These are phyloP conservation scores for Leucaena leucocephala DNA, from an alignment of 306 rosid species.

Conservation along the genomic window DNA sequence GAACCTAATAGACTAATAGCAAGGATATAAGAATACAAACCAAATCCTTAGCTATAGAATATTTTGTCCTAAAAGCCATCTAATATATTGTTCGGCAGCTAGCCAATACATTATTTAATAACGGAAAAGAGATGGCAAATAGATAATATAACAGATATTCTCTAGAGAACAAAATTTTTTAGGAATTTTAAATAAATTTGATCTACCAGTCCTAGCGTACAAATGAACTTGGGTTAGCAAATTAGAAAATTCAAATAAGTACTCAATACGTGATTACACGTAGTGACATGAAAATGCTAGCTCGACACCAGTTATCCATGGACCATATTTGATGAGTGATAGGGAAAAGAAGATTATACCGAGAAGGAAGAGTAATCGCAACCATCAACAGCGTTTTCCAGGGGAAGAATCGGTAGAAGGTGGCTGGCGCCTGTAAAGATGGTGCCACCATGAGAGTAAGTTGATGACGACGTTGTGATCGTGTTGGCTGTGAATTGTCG, in stretches of 20 bases:
- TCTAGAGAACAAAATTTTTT: background rate
- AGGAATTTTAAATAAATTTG: background rate
- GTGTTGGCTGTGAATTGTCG: conserved; percentile 47
- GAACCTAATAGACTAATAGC: background rate
- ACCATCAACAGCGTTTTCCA: conserved; percentile 50
- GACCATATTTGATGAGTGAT: background rate
- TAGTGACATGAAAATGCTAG: background rate
- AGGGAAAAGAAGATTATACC: conserved; percentile 46
- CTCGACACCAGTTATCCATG: background rate
- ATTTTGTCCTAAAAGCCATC: background rate
- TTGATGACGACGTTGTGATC: conserved; percentile 39
- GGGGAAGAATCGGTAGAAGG: conserved; percentile 54
- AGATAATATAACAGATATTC: background rate
- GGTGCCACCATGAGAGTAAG: conserved; percentile 61
- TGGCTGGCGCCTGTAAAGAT: conserved; percentile 31
- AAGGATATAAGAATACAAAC: background rate
- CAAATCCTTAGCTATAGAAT: background rate
- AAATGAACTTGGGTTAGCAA: conserved; percentile 15
- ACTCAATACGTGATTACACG: background rate
- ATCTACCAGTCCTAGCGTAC: background rate
- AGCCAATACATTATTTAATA: background rate
- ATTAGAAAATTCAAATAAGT: background rate
- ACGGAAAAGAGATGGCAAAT: background rate
- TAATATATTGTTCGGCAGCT: background rate
- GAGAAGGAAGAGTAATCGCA: conserved; percentile 55